Base-by-base conservation (phyloP, 768 basidiomycete genomes). In the Trametes elegans region DNA sequence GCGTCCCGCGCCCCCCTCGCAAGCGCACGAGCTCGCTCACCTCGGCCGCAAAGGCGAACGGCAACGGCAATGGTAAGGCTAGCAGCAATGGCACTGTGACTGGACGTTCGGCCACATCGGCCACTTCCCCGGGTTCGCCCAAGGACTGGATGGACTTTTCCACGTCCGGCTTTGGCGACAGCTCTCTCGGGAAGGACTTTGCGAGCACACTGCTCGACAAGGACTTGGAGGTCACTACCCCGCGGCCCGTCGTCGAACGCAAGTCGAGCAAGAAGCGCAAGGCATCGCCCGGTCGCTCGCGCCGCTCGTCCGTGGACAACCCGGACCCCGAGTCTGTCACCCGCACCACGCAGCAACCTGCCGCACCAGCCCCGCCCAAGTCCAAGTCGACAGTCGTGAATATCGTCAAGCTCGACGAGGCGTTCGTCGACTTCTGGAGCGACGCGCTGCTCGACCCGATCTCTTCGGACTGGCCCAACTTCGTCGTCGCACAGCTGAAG, bases 351-450 rank as follows among this genome's bases (percentile, higher is more conserved):
- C 32, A 46, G 23, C 53, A n/a, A n/a, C n/a, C 40, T 29, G 16
- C 41, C 14, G 27, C 49, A 18, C 8, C 54, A 3, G 7, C 55
- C 14, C 47, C 39, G 13, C 57, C 49, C 11, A 57, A 48, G 46
- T 61, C 65, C n/a, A 75, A 73, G 43, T 72, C 77, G 19, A 75
- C 76, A 0, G 67, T 70, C 8, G 68, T 85, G 10, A 70, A 75
- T 13, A 59, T 81, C 31, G 70, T 84, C n/a, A 77, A 82, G 56
- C 64, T 92, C 10, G 90, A 92, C 62, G 89, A 91, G 62, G 87
- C 88, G 1, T 91, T 92, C 66, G 71, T 90, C 49, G 89, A 92
- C 67, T 90, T 90, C 65, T 91, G 88, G 88, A 79, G 76, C 46
- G 89, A 92, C 63, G 79, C 87, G 2, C 65, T 90, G 28, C 71